A percentile compares a stretch with the other conserved stretches of the same genome.
phyloP scores from a whole-genome alignment of 805 yeast genomes.

The Nakazawaea wyomingensis region DNA sequence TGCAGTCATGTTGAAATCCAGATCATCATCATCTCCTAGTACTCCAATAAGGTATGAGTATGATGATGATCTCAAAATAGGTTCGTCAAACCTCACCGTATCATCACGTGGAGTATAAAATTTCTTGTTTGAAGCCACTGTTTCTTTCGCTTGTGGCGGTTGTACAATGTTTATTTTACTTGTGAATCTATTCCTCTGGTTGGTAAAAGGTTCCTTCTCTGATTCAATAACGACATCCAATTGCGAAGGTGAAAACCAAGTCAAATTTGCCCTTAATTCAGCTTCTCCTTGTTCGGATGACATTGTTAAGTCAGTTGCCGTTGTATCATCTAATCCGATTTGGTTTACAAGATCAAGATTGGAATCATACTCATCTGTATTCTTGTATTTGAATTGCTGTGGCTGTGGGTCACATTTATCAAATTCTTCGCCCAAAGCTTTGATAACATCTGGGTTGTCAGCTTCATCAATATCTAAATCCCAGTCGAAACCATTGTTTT shows the following conservation, averaged over 20 bases:
- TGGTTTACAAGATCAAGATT: constrained; percentile 2
- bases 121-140: neutral
- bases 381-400: constrained; percentile 9
- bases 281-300: constrained; percentile 7
- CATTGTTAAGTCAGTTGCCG: constrained; percentile 11
- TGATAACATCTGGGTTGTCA: neutral
- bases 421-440: neutral
- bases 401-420: constrained; percentile 3
- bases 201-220: neutral
- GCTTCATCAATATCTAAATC: neutral
- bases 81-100: constrained; percentile 11
- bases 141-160: constrained; percentile 1
- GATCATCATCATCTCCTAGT: constrained; percentile 3
- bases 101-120: constrained; percentile 8
- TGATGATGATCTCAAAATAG: constrained; percentile 7
- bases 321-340: constrained; percentile 3
- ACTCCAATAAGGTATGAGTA: constrained; percentile 9
- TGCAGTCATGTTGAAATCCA: neutral
- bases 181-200: neutral
- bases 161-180: constrained; percentile 6
- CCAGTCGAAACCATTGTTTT: neutral
- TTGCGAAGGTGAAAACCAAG: constrained; percentile 9
- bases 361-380: neutral
- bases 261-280: neutral
- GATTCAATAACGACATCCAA: constrained; percentile 1